Evolutionary conservation across 768 basidiomycete species (phyloP).

Genomic region (Termitomyces sp.): DNA sequence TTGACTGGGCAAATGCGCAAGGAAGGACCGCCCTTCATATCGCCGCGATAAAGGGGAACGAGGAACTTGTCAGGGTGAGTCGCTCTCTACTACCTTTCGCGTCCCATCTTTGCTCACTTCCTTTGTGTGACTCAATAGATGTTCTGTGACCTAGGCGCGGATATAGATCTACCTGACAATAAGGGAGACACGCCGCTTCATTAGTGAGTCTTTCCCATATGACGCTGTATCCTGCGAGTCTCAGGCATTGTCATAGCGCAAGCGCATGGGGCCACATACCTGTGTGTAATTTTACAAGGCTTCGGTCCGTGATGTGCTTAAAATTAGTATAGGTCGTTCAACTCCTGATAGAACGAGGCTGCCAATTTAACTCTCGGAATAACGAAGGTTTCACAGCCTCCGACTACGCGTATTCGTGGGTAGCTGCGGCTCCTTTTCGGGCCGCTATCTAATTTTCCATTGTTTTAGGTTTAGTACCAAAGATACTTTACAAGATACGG

Average conservation of each 20-base stretch:
- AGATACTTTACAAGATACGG: slow-evolving; percentile 77
- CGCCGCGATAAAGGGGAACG: slow-evolving; percentile 84
- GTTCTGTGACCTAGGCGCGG: slow-evolving; percentile 87
- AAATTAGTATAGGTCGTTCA: slow-evolving; percentile 59
- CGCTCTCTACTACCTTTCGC: slow-evolving; percentile 8
- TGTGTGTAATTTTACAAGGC: slow-evolving; percentile 33
- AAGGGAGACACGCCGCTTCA: slow-evolving; percentile 91
- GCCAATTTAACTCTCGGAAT: slow-evolving; percentile 77
- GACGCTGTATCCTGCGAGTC: slow-evolving; percentile 8
- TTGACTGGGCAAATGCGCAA: slow-evolving; percentile 89
- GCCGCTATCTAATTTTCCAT: neutral
- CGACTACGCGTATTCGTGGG: slow-evolving; percentile 89
- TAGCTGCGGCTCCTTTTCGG: slow-evolving; percentile 10
- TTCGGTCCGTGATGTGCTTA: slow-evolving; percentile 5
- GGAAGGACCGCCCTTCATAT: slow-evolving; percentile 91
- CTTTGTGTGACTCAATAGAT: slow-evolving; percentile 44
- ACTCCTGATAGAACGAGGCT: slow-evolving; percentile 84
- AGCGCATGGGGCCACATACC: slow-evolving; percentile 85
- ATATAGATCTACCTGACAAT: slow-evolving; percentile 84
- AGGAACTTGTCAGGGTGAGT: slow-evolving; percentile 77
- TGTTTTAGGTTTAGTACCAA: slow-evolving; percentile 58
- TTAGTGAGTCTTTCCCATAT: slow-evolving; percentile 53
- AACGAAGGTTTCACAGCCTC: slow-evolving; percentile 89
- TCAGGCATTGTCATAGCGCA: slow-evolving; percentile 42
- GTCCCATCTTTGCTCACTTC: neutral